Percentiles rank a stretch among this genome's conserved stretches.
phyloP scores from a whole-genome alignment of 2,329 filamentous ascomycete species.

The Nigrospora sphaerica region DNA sequence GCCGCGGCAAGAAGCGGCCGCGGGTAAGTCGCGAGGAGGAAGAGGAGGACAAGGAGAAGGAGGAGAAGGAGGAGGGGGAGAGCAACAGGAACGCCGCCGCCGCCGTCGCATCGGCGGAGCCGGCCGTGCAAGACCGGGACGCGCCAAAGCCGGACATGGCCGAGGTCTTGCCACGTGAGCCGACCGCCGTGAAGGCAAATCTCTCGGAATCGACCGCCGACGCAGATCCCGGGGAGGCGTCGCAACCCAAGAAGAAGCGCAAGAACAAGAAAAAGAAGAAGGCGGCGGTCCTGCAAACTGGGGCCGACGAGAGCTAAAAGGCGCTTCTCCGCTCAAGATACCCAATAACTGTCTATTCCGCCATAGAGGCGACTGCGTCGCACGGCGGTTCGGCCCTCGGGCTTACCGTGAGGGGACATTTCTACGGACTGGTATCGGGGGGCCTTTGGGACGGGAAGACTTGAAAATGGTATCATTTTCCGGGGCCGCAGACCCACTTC shows the following conservation, averaged over 20 bases:
- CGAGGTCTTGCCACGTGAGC: neutral
- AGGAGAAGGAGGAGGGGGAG: neutral
- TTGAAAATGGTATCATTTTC: neutral
- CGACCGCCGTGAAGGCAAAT: neutral
- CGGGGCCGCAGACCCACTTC: too few relatives aligned
- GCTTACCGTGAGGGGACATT: neutral
- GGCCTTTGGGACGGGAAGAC: neutral
- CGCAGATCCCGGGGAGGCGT: neutral
- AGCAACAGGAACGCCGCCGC: neutral
- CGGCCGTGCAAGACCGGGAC: neutral
- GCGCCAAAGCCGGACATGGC: neutral
- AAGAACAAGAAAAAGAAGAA: constrained; percentile 15
- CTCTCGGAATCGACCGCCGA: neutral
- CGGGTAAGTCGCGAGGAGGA: constrained; percentile 4
- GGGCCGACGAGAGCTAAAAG: neutral
- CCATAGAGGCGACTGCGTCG: neutral
- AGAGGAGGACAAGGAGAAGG: neutral
- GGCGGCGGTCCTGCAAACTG: neutral
- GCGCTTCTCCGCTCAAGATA: neutral
- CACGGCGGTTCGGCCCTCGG: neutral
- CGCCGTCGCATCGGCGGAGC: neutral
- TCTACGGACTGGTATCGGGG: too few relatives aligned
- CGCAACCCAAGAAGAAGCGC: constrained; percentile 15
- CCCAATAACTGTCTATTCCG: neutral
- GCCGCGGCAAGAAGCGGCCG: constrained; percentile 18